phyloP scores from a whole-genome alignment of 2,329 filamentous ascomycete genomes.

The Fusarium tanahbumbuense region DNA sequence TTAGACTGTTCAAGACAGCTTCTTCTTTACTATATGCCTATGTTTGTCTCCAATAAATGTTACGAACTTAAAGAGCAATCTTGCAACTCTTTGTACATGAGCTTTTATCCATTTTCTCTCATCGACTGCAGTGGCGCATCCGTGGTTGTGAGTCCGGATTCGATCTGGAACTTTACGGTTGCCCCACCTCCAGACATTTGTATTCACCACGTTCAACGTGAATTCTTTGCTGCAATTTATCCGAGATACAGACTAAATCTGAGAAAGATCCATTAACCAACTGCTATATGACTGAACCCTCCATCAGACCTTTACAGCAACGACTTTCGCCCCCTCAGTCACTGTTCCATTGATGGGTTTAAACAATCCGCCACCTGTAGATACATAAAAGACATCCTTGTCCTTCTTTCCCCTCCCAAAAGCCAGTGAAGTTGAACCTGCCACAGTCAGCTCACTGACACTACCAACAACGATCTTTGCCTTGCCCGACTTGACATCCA shows the following conservation, averaged over 20 bases:
- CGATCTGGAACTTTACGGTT: no score
- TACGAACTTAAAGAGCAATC: no score
- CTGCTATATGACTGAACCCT: neutral
- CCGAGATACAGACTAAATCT: fast-evolving
- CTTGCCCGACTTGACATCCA: slow-evolving; percentile 23
- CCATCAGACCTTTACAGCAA: slow-evolving; percentile 12
- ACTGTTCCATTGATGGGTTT: slow-evolving; percentile 30
- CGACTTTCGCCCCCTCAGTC: slow-evolving; percentile 39
- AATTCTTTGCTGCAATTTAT: no score
- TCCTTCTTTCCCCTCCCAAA: slow-evolving; percentile 32
- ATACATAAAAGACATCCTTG: slow-evolving; percentile 28
- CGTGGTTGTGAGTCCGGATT: no score
- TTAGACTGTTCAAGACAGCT: neutral
- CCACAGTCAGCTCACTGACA: slow-evolving; percentile 29
- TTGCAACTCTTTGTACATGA: no score
- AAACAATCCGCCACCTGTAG: slow-evolving; percentile 26
- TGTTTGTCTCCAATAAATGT: neutral
- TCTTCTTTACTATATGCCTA: neutral
- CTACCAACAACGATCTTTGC: slow-evolving; percentile 30
- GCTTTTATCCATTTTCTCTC: no score
- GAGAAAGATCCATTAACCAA: no score
- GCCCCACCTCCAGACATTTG: no score
- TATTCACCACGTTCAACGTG: fast-evolving
- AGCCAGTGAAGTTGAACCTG: slow-evolving; percentile 36
- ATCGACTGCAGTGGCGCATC: no score